These are phyloP conservation scores for Ramaria sp. DNA, from an alignment of 768 basidiomycete genomes.

Conservation along the genomic window DNA sequence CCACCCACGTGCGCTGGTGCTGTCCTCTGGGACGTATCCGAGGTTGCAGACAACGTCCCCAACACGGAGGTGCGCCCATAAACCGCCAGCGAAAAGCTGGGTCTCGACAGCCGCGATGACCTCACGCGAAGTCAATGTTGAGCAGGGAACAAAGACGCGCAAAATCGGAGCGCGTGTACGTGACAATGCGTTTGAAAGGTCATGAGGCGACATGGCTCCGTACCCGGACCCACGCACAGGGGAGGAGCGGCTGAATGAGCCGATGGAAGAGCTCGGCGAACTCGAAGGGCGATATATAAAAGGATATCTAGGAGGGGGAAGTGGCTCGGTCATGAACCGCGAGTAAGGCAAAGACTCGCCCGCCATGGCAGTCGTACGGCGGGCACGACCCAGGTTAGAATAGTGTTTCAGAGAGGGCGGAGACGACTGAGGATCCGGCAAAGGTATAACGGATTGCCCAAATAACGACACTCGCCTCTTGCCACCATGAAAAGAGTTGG, in stretches of 20 bases:
- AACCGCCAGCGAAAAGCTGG: slow-evolving; percentile 52
- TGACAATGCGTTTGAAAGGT: slow-evolving; percentile 47
- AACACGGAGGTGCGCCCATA: slow-evolving; percentile 66
- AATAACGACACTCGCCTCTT: slow-evolving; percentile 27
- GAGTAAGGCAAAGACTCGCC: slow-evolving; percentile 24
- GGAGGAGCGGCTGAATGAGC: slow-evolving; percentile 5
- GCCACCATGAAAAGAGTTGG: not conserved
- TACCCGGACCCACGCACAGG: not conserved
- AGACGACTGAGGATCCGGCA: slow-evolving; percentile 27
- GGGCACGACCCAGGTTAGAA: slow-evolving; percentile 14
- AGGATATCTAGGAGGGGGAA: slow-evolving; percentile 15
- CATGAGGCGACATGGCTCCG: slow-evolving; percentile 34
- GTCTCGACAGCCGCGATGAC: slow-evolving; percentile 51
- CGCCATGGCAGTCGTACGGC: slow-evolving; percentile 19
- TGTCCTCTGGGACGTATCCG: slow-evolving; percentile 51
- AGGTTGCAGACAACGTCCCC: slow-evolving; percentile 77
- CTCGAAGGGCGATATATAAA: slow-evolving; percentile 5
- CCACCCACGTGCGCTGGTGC: slow-evolving; percentile 35
- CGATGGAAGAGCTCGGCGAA: not conserved
- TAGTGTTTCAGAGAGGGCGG: slow-evolving; percentile 37
- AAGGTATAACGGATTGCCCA: slow-evolving; percentile 21
- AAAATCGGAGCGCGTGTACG: slow-evolving; percentile 60
- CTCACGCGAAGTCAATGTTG: slow-evolving; percentile 32
- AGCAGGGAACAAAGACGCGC: slow-evolving; percentile 66
- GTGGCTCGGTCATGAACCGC: slow-evolving; percentile 2